Conservation (phyloP, 192 early-diverging fungal species). For the Coemansia sp. region DNA sequence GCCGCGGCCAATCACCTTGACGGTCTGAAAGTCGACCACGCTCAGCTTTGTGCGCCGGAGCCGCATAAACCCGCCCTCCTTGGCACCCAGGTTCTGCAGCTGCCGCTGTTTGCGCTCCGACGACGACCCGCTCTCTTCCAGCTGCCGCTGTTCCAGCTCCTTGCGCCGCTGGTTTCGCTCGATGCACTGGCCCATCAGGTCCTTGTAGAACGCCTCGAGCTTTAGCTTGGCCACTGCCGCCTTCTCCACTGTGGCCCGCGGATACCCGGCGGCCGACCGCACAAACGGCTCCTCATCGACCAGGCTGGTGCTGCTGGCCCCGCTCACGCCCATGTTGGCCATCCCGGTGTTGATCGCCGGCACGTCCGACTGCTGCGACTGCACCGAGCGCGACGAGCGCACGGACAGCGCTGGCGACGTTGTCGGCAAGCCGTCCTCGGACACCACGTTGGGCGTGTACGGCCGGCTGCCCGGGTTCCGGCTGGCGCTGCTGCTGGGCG, state of each 20-base stretch:
- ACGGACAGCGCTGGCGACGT: slow-evolving; percentile 47
- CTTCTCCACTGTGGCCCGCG: slow-evolving; percentile 78
- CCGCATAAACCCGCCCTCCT: slow-evolving; percentile 92
- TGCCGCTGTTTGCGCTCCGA: slow-evolving; percentile 88
- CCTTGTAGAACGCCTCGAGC: slow-evolving; percentile 91
- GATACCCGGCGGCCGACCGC: slow-evolving; percentile 71
- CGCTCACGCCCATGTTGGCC: slow-evolving; percentile 50
- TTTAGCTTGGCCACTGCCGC: slow-evolving; percentile 86
- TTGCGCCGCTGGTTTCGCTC: slow-evolving; percentile 74
- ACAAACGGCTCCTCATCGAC: slow-evolving; percentile 55
- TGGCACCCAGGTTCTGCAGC: slow-evolving; percentile 69
- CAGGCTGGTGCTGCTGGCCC: slow-evolving; percentile 18
- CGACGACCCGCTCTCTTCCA: slow-evolving; percentile 66
- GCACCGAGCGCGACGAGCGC: slow-evolving; percentile 41
- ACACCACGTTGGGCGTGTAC: slow-evolving; percentile 47
- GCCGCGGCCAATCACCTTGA: slow-evolving; percentile 98
- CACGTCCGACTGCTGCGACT: slow-evolving; percentile 46
- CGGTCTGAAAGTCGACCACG: slow-evolving; percentile 87
- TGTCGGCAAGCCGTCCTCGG: slow-evolving; percentile 24
- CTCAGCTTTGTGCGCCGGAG: slow-evolving; percentile 85
- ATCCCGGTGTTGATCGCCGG: slow-evolving; percentile 49
- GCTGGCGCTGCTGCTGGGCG: slow-evolving; percentile 48
- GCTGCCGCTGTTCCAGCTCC: slow-evolving; percentile 75
- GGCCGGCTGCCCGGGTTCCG: slow-evolving; percentile 36
- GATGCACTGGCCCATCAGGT: slow-evolving; percentile 79